Conservation (phyloP, 441 rosid genomes). For the Eruca vesicaria region DNA sequence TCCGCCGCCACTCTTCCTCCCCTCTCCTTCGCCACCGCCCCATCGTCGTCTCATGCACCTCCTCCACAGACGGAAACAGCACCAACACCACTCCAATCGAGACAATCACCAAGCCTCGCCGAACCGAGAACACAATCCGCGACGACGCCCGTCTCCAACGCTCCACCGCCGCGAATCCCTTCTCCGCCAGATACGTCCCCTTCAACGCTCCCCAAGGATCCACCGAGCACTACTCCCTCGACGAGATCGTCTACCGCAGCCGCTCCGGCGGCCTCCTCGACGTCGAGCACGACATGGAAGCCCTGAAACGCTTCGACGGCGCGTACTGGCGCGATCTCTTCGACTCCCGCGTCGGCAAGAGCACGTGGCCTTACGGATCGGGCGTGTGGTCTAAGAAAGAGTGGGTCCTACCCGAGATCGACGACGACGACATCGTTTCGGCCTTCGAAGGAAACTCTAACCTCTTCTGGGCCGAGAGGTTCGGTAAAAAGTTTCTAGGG, state of each 20-base stretch:
- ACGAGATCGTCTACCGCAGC: constrained; percentile 69
- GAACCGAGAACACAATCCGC: constrained; percentile 51
- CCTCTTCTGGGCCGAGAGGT: constrained; percentile 81
- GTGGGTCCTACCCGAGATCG: constrained; percentile 74
- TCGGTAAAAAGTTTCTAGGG: constrained; percentile 53
- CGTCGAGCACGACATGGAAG: constrained; percentile 65
- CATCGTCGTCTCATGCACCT: constrained; percentile 41
- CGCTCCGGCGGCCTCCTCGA: constrained; percentile 68
- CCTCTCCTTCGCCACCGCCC: constrained; percentile 22
- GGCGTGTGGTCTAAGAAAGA: constrained; percentile 81
- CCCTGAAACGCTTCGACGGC: constrained; percentile 53
- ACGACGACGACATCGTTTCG: constrained; percentile 63
- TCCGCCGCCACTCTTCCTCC: constrained; percentile 25
- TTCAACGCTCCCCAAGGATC: constrained; percentile 49
- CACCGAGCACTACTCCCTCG: constrained; percentile 59
- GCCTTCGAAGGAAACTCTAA: no score
- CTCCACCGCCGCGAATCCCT: constrained; percentile 36
- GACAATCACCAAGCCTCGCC: constrained; percentile 37
- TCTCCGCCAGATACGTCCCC: constrained; percentile 64
- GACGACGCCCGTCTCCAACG: constrained; percentile 58
- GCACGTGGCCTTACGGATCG: constrained; percentile 73
- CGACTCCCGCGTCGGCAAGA: constrained; percentile 70
- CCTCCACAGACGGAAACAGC: constrained; percentile 1
- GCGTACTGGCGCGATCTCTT: constrained; percentile 64
- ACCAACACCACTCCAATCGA: constrained; percentile 17